phyloP scores from a whole-genome alignment of 805 yeast species.

The Candida ulmi region DNA sequence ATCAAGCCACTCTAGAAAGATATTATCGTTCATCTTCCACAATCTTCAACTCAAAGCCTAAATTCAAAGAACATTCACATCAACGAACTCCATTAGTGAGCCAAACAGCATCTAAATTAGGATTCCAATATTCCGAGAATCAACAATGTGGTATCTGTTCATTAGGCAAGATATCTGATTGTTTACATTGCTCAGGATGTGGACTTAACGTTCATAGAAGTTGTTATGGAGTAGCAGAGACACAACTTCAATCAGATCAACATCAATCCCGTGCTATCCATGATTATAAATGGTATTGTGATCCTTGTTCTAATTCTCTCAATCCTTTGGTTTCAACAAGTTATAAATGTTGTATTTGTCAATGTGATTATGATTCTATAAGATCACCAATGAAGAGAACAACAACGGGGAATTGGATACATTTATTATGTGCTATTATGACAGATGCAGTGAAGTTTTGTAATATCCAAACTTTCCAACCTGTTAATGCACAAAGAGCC shows the following conservation, averaged over 20 bases:
- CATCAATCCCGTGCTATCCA: neutral
- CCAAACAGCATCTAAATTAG: neutral
- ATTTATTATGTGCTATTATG: constrained; percentile 64
- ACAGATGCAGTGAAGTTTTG: constrained; percentile 40
- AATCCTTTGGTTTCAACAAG: constrained; percentile 52
- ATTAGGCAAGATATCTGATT: constrained; percentile 29
- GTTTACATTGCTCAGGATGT: constrained; percentile 56
- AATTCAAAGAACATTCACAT: constrained; percentile 10
- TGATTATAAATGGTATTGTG: constrained; percentile 68
- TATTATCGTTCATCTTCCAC: constrained; percentile 13
- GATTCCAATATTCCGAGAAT: neutral
- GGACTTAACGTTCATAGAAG: constrained; percentile 62
- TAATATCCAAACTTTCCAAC: constrained; percentile 37
- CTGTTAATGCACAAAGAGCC: constrained; percentile 32
- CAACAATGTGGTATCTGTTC: constrained; percentile 57
- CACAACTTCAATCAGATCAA: no score
- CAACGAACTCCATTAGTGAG: constrained; percentile 12
- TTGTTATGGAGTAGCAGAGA: constrained; percentile 54
- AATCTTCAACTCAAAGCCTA: constrained; percentile 11
- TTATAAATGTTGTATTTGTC: constrained; percentile 65
- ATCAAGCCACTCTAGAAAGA: constrained; percentile 11
- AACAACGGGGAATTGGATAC: constrained; percentile 67
- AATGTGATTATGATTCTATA: constrained; percentile 20
- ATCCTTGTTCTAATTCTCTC: constrained; percentile 65
- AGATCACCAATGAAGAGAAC: constrained; percentile 64